A percentile compares a stretch with the other conserved stretches of the same genome.
phyloP scores from a whole-genome alignment of 352 stramenopile genomes.

The Pythium myriotylum region DNA sequence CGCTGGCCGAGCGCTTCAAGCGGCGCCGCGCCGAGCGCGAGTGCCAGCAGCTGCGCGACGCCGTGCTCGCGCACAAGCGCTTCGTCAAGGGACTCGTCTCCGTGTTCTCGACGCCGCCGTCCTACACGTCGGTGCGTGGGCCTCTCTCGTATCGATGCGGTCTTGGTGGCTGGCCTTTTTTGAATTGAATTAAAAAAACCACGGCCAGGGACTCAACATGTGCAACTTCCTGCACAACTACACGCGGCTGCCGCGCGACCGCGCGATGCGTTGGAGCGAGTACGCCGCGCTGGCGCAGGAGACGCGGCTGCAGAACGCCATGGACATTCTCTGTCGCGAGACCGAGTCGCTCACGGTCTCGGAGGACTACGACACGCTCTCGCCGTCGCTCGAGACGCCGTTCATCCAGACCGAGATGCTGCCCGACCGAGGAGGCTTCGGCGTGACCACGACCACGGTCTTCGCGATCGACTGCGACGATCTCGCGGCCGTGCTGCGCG shows the following conservation, averaged over 20 bases:
- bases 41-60: conserved; percentile 17
- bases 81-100: conserved; percentile 7
- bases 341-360: conserved; percentile 16
- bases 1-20: conserved; percentile 9
- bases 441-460: conserved; percentile 37
- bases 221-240: conserved; percentile 9
- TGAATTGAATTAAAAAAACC: too few species aligned
- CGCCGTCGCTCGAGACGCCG: conserved; percentile 6
- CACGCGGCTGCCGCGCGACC: conserved; percentile 2
- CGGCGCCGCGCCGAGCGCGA: conserved; percentile 19
- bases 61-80: conserved; percentile 8
- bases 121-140: conserved; percentile 5
- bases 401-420: conserved; percentile 17
- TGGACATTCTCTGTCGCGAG: conserved; percentile 22
- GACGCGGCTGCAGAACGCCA: conserved; percentile 15
- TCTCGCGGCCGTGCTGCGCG: conserved; percentile 26
- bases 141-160: neutral
- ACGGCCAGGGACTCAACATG: conserved; percentile 8
- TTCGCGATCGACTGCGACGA: conserved; percentile 39
- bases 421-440: conserved; percentile 12
- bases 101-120: conserved; percentile 11
- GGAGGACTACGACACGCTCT: neutral
- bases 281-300: conserved; percentile 8
- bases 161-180: too few species aligned
- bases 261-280: neutral